Conservation (phyloP, 495 filamentous ascomycete genomes). For the Mytilinidion resinicola region DNA sequence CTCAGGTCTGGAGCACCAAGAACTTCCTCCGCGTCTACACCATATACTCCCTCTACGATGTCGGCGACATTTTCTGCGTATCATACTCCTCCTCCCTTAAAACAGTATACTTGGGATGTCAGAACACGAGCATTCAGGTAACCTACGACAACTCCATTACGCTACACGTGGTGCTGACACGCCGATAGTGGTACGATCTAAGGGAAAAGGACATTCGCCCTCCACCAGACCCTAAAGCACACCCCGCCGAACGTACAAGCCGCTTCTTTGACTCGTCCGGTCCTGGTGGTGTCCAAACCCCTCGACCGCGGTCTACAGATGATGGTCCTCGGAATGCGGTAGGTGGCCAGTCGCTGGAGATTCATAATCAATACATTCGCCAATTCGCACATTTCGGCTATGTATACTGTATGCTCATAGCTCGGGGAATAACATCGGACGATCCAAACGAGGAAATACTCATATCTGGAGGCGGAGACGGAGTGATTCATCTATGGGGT, state of each 20-base stretch:
- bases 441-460: constrained; percentile 64
- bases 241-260: constrained; percentile 77
- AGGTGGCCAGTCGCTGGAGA: constrained; percentile 67
- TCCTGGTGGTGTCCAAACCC: constrained; percentile 69
- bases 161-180: background rate
- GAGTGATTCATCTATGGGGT: constrained; percentile 84
- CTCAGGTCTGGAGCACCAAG: constrained; percentile 54
- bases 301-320: constrained; percentile 42
- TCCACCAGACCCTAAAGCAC: constrained; percentile 56
- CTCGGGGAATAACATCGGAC: constrained; percentile 57
- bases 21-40: constrained; percentile 70
- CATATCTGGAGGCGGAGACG: constrained; percentile 88
- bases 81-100: constrained; percentile 71
- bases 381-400: constrained; percentile 94
- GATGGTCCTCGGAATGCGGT: constrained; percentile 30
- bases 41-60: constrained; percentile 89
- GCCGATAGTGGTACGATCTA: constrained; percentile 55
- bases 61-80: constrained; percentile 91
- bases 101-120: constrained; percentile 85
- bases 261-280: constrained; percentile 91
- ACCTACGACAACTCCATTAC: too few species aligned
- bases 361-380: constrained; percentile 71
- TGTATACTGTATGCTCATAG: constrained; percentile 87
- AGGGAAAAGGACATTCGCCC: constrained; percentile 49
- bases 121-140: constrained; percentile 88